Evolutionary conservation across 139 green algal genomes (phyloP).

Genomic region (Closterium sp.): DNA sequence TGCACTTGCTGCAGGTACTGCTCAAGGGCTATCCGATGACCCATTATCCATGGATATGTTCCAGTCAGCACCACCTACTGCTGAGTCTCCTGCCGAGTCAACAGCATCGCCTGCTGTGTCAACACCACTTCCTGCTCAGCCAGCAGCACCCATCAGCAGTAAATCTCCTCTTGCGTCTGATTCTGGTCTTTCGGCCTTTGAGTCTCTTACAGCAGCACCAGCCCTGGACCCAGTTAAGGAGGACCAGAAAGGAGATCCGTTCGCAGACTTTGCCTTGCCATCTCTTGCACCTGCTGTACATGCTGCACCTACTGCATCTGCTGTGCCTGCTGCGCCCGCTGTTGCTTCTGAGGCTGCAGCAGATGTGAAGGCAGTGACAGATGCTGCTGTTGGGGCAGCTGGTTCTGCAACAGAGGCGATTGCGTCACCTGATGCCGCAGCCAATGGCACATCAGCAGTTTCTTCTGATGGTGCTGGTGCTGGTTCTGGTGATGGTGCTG

Average conservation of each 20-base stretch:
- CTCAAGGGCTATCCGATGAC: too few relatives aligned
- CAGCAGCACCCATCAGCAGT: neutral
- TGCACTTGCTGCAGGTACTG: neutral
- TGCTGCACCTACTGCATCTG: neutral
- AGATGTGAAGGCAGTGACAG: neutral
- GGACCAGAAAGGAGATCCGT: neutral
- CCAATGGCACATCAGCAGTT: neutral
- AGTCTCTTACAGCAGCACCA: neutral
- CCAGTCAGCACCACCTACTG: neutral
- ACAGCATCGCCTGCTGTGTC: too few relatives aligned
- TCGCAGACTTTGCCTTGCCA: neutral
- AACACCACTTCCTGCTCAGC: neutral
- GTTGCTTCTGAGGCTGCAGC: neutral
- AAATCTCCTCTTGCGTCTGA: neutral
- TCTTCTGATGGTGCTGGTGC: neutral
- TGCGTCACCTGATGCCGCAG: neutral
- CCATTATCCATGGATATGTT: too few relatives aligned
- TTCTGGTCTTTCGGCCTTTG: neutral
- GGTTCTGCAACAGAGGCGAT: too few relatives aligned
- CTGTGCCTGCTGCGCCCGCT: neutral
- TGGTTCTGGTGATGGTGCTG: neutral
- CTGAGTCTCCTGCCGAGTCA: too few relatives aligned
- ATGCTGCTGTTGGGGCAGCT: neutral
- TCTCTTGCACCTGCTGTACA: neutral
- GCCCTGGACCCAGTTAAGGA: neutral